A percentile compares a stretch with the other conserved stretches of the same genome.
Evolutionary conservation across 192 early-diverging fungal species (phyloP).

Genomic region (Mortierella antarctica): DNA sequence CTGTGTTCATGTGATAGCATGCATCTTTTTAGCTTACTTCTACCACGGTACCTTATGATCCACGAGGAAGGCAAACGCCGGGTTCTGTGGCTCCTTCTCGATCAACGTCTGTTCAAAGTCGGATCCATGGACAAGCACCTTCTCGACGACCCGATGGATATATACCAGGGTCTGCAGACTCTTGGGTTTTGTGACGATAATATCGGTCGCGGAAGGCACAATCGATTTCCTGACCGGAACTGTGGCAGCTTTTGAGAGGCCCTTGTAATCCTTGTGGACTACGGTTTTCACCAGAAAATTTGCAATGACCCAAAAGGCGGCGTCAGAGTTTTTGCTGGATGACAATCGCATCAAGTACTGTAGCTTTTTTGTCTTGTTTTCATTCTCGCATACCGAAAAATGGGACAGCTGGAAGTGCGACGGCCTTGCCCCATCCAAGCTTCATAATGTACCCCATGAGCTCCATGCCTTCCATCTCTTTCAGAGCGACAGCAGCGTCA

Average conservation of each 20-base stretch:
- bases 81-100: slow-evolving; percentile 66
- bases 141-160: slow-evolving; percentile 90
- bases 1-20: background rate
- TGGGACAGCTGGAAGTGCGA: slow-evolving; percentile 77
- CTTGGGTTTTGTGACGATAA: slow-evolving; percentile 71
- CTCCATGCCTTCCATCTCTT: slow-evolving; percentile 78
- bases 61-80: slow-evolving; percentile 77
- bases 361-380: background rate
- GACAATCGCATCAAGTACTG: background rate
- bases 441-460: slow-evolving; percentile 68
- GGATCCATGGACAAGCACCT: slow-evolving; percentile 78
- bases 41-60: slow-evolving; percentile 66
- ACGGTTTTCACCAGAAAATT: background rate
- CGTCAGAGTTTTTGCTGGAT: background rate
- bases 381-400: slow-evolving; percentile 68
- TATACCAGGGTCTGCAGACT: slow-evolving; percentile 63
- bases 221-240: slow-evolving; percentile 41
- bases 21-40: no score
- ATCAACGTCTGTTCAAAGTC: slow-evolving; percentile 67
- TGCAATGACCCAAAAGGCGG: background rate
- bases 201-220: slow-evolving; percentile 65
- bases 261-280: slow-evolving; percentile 44
- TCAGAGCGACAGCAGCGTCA: slow-evolving; percentile 75
- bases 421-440: slow-evolving; percentile 88
- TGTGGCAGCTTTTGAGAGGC: slow-evolving; percentile 22